Percentiles rank a stretch among this genome's conserved stretches.
phyloP scores from a whole-genome alignment of 176 grass and related monocot genomes.

The Carex cristatella region DNA sequence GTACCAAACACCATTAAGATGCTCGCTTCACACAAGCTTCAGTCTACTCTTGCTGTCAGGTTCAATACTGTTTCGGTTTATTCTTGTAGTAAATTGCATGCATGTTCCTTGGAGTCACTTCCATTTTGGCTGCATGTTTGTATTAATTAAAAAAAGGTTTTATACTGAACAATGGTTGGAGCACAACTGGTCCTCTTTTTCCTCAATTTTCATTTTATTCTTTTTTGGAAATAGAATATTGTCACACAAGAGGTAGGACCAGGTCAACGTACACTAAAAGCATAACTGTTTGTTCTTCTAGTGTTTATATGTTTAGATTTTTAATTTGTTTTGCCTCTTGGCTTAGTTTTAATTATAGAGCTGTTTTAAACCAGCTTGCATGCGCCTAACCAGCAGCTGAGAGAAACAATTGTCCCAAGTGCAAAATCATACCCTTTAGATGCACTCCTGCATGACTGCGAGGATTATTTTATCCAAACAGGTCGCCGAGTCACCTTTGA shows the following conservation, averaged over 20 bases:
- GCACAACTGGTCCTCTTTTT: neutral
- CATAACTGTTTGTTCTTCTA: neutral
- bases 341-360: neutral
- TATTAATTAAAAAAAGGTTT: neutral
- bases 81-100: neutral
- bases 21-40: constrained; percentile 82
- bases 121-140: neutral
- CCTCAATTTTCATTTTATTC: neutral
- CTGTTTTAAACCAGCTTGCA: constrained; percentile 48
- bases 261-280: neutral
- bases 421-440: constrained; percentile 80
- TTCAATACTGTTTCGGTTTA: neutral
- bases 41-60: constrained; percentile 94
- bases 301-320: neutral
- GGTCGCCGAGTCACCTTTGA: constrained; percentile 77
- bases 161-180: neutral
- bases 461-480: constrained; percentile 71
- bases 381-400: constrained; percentile 73
- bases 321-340: neutral
- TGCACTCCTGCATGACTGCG: constrained; percentile 84
- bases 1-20: constrained; percentile 92
- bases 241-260: neutral
- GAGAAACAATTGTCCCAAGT: constrained; percentile 87
- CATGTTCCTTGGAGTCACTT: neutral
- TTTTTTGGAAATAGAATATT: neutral